A percentile compares a stretch with the other conserved stretches of the same genome.
phyloP scores from a whole-genome alignment of 345 rosid species.

The Arabidopsis thaliana region TAIR10.1 NC_003071.7:12000501-12001000 shows the following conservation, averaged over 20 bases:
- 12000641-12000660: slow-evolving; percentile 46
- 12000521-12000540: slow-evolving; percentile 85
- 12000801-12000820: slow-evolving; percentile 61
- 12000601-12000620: slow-evolving; percentile 2
- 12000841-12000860: slow-evolving; percentile 62
- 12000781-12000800: slow-evolving; percentile 67
- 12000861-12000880: slow-evolving; percentile 88
- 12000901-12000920: slow-evolving; percentile 94
- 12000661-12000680: slow-evolving; percentile 60
- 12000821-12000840: slow-evolving; percentile 71
- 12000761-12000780: slow-evolving; percentile 85
- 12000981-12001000: slow-evolving; percentile 70
- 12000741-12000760: slow-evolving; percentile 61
- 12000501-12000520: slow-evolving; percentile 91
- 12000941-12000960: slow-evolving; percentile 49
- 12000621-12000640: slow-evolving; percentile 55
- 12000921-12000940: slow-evolving; percentile 64
- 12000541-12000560: slow-evolving; percentile 61
- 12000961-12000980: slow-evolving; percentile 89
- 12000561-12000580: not conserved
- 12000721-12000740: slow-evolving; percentile 72
- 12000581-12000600: not conserved
- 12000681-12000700: slow-evolving; percentile 72
- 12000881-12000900: slow-evolving; percentile 68
- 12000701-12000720: slow-evolving; percentile 84